phyloP scores from a whole-genome alignment of 176 grass and related monocot species.

The Urochloa ruziziensis region DNA sequence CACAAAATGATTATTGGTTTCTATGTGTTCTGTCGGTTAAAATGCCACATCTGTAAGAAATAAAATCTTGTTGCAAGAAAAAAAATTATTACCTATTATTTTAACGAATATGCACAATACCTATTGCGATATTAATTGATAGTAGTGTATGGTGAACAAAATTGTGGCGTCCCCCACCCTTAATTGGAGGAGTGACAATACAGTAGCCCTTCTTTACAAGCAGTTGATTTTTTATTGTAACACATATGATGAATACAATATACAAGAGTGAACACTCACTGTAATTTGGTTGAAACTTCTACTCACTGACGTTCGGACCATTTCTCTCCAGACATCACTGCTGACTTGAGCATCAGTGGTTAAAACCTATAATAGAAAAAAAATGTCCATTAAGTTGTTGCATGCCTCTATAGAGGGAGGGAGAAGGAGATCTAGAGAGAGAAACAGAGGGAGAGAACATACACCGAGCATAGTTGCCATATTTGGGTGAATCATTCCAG shows the following conservation, averaged over 20 bases:
- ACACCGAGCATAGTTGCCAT: slow-evolving; percentile 99
- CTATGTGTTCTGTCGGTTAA: not conserved
- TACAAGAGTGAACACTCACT: slow-evolving; percentile 47
- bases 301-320: slow-evolving; percentile 71
- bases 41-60: slow-evolving; percentile 5
- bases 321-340: slow-evolving; percentile 81
- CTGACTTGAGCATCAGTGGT: slow-evolving; percentile 88
- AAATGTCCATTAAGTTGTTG: slow-evolving; percentile 15
- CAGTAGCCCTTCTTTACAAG: not conserved
- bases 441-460: slow-evolving; percentile 32
- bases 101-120: not conserved
- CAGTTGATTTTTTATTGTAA: slow-evolving; percentile 4
- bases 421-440: not conserved
- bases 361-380: slow-evolving; percentile 68
- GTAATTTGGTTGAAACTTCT: slow-evolving; percentile 99
- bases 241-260: not conserved
- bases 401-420: not conserved
- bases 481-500: slow-evolving; percentile 99
- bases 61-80: not conserved
- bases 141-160: not conserved
- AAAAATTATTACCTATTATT: not conserved
- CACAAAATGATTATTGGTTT: slow-evolving; percentile 18
- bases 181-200: not conserved
- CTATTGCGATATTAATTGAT: not conserved
- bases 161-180: not conserved